Evolutionary conservation across 139 green algal genomes (phyloP).

Genomic region (Auxenochlorella pyrenoidosa): DNA sequence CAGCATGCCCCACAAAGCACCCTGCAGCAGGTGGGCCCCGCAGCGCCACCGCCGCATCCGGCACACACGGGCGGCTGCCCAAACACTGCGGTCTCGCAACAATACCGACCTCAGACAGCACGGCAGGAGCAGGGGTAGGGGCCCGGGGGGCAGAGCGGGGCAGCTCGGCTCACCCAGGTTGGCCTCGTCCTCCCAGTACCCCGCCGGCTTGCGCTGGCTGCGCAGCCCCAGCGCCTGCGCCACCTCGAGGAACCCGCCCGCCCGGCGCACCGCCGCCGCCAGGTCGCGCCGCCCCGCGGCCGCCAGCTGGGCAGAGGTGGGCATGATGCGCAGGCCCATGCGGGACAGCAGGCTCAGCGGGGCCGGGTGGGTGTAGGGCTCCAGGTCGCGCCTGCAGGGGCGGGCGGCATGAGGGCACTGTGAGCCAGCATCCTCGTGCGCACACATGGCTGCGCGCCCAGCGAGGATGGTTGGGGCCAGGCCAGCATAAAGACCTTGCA

Average conservation of each 20-base stretch:
- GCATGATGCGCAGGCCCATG: slow-evolving; percentile 44
- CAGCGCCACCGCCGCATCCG: background rate
- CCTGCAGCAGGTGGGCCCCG: background rate
- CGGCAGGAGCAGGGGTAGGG: background rate
- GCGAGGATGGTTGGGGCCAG: too few species aligned
- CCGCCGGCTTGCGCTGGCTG: slow-evolving; percentile 40
- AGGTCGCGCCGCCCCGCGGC: slow-evolving; percentile 40
- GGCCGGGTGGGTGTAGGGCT: slow-evolving; percentile 13
- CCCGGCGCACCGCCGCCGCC: background rate
- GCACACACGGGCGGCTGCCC: background rate
- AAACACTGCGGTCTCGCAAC: background rate
- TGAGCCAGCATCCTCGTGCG: too few species aligned
- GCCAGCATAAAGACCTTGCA: too few species aligned
- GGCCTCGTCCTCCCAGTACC: slow-evolving; percentile 43
- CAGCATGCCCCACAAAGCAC: background rate
- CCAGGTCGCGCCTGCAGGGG: slow-evolving; percentile 22
- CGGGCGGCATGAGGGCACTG: background rate
- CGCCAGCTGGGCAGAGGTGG: slow-evolving; percentile 29
- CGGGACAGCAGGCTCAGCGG: slow-evolving; percentile 7
- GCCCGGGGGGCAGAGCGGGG: background rate
- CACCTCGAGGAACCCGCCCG: slow-evolving; percentile 51
- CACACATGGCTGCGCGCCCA: too few species aligned
- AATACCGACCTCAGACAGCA: background rate
- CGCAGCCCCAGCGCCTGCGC: slow-evolving; percentile 41
- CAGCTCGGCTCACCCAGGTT: slow-evolving; percentile 26